Evolutionary conservation across 495 filamentous ascomycete genomes (phyloP).

Genomic region (Aspergillus saccharolyticus): DNA sequence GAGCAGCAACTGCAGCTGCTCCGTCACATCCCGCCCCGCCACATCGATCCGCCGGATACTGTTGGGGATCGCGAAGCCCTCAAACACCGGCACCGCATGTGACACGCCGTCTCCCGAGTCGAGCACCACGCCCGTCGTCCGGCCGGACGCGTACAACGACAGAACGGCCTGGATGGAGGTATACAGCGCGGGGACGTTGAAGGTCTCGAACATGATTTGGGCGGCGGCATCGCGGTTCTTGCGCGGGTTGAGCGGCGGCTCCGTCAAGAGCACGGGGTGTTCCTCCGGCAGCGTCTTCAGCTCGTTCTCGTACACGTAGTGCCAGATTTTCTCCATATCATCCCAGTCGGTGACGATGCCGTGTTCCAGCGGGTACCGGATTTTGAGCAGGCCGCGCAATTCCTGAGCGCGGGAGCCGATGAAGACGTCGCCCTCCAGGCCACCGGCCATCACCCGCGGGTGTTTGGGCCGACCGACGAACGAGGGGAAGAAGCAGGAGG

Average conservation of each 20-base stretch:
- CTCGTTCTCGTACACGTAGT: constrained; percentile 74
- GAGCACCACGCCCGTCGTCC: constrained; percentile 93
- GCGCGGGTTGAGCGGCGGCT: constrained; percentile 93
- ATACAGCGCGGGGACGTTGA: constrained; percentile 95
- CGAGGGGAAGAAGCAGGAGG: constrained; percentile 96
- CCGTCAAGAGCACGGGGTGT: constrained; percentile 95
- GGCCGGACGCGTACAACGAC: constrained; percentile 91
- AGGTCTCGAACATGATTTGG: constrained; percentile 97
- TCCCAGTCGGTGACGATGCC: constrained; percentile 99
- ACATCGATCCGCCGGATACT: constrained; percentile 95
- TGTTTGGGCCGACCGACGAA: constrained; percentile 98
- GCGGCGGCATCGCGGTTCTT: constrained; percentile 94
- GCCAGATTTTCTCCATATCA: constrained; percentile 99
- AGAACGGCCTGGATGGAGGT: constrained; percentile 96
- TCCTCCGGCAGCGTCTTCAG: constrained; percentile 96
- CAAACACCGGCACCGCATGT: constrained; percentile 95
- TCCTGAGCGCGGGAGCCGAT: constrained; percentile 92
- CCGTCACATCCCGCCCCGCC: constrained; percentile 95
- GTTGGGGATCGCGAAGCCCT: constrained; percentile 94
- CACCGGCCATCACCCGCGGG: constrained; percentile 89
- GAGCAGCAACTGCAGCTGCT: constrained; percentile 86
- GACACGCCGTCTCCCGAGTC: constrained; percentile 96
- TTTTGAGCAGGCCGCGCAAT: constrained; percentile 87
- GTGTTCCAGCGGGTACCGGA: constrained; percentile 92
- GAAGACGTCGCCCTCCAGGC: constrained; percentile 94